A percentile compares a stretch with the other conserved stretches of the same genome.
These are phyloP conservation scores for Lathyrus aphaca DNA, from an alignment of 306 rosid genomes.

Conservation along the genomic window DNA sequence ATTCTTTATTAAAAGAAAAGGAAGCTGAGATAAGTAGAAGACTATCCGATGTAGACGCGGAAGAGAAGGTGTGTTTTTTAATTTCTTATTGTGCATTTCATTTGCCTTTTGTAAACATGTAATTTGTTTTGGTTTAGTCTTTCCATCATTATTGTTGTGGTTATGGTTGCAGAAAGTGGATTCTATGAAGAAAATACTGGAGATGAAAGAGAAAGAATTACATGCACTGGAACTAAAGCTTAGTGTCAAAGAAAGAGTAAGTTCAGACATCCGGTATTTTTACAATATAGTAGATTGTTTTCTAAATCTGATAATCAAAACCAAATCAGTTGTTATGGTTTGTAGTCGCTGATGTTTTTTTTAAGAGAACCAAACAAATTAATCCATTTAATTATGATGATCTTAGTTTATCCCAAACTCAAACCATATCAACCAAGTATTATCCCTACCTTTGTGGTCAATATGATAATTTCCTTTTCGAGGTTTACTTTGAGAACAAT, in stretches of 20 bases:
- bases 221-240: slow-evolving; percentile 63
- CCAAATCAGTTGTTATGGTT: neutral
- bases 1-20: slow-evolving; percentile 57
- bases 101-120: slow-evolving; percentile 1
- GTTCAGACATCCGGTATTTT: slow-evolving; percentile 37
- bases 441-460: neutral
- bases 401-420: neutral
- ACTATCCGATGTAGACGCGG: slow-evolving; percentile 53
- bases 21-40: slow-evolving; percentile 59
- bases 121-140: slow-evolving; percentile 15
- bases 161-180: slow-evolving; percentile 62
- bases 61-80: slow-evolving; percentile 65
- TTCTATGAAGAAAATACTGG: slow-evolving; percentile 47
- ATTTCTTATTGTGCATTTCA: slow-evolving; percentile 7
- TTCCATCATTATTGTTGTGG: slow-evolving; percentile 29
- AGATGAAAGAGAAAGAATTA: slow-evolving; percentile 64
- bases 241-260: slow-evolving; percentile 71
- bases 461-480: neutral
- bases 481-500: neutral
- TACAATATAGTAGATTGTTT: slow-evolving; percentile 1
- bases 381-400: neutral
- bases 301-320: neutral
- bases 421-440: neutral
- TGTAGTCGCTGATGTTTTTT: neutral
- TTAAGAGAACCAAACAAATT: neutral